These are phyloP conservation scores for Zhuliangozyma blackwelliae DNA, from an alignment of 1,139 yeast species.

Conservation along the genomic window DNA sequence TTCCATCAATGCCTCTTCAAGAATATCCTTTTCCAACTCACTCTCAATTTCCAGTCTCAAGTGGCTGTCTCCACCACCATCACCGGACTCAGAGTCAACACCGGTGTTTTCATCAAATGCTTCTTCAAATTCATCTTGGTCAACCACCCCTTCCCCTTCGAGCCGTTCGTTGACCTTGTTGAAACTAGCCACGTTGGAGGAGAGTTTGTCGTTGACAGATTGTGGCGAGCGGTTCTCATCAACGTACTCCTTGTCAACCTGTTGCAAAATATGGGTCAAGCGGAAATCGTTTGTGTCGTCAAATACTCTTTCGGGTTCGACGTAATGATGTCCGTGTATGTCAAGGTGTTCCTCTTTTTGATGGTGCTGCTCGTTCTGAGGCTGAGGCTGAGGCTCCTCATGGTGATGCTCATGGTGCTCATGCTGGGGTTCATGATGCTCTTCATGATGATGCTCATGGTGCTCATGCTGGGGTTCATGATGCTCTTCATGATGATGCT, in stretches of 20 bases:
- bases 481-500: conserved; percentile 1
- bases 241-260: conserved; percentile 10
- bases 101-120: conserved; percentile 11
- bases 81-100: conserved; percentile 3
- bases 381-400: conserved; percentile 2
- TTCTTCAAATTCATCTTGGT: conserved; percentile 12
- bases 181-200: conserved; percentile 5
- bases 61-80: conserved; percentile 6
- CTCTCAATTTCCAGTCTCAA: conserved; percentile 4
- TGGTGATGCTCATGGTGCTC: too few species aligned
- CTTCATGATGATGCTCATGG: too few species aligned
- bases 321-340: conserved; percentile 11
- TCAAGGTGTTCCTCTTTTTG: conserved; percentile 6
- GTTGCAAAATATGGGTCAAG: conserved; percentile 23
- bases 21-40: conserved; percentile 1
- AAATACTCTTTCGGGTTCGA: conserved; percentile 31
- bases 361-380: conserved; percentile 4
- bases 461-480: too few species aligned
- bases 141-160: conserved; percentile 11
- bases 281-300: conserved; percentile 22
- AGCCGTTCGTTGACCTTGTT: conserved; percentile 11
- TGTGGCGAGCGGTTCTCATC: conserved; percentile 8
- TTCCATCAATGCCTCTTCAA: conserved; percentile 5
- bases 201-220: conserved; percentile 8
- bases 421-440: too few species aligned